Evolutionary conservation across 2,329 filamentous ascomycete genomes (phyloP), one percentile per base, ranked within the genome.

Genomic region (Colletotrichum limetticola): DNA sequence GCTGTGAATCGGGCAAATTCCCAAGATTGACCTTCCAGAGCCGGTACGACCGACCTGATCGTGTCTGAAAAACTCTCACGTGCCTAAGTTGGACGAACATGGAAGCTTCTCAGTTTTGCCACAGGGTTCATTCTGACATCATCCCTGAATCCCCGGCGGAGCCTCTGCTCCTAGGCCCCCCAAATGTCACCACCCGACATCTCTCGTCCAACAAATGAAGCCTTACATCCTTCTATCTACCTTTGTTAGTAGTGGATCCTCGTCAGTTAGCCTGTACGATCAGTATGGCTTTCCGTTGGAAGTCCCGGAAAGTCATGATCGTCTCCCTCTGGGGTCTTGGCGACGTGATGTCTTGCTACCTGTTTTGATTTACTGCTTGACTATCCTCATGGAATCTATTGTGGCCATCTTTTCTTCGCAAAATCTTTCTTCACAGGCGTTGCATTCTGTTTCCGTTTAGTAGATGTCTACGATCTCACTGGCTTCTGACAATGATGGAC

Each of bases 51-150:
- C 19, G 26, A 22, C 7, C 19, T 12, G 12, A n/a, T n/a, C 4
- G 3, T 24, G 4, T n/a, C 42, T 9, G 9, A 6, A 32, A 22
- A 14, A 5, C 30, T 24, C 42, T 11, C 19, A 22, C 19, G 8
- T 49, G 8, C 42, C 4, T 5, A 0, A 1, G 19, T n/a, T 5
- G 42, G 42, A 22, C 3, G 7, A 28, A 22, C 64, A 58, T 19
- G 26, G 53, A 55, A 53, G 53, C 12, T 8, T 26, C 26, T 53
- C 49, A 32, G 26, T 52, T 57, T 72, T 42, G 70, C 70, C 60
- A 72, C 70, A 57, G 56, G 46, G 24, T 68, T 70, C 70, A 72
- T 60, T 37, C 70, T 72, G 70, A 72, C 70, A 70, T 72, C 70
- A 70, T 70, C 5, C 4, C 37, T 30, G 1, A 35, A 0, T 19